These are phyloP conservation scores for Paracoccidioides lutzii DNA, from an alignment of 2,329 filamentous ascomycete species.

Conservation along the genomic window DNA sequence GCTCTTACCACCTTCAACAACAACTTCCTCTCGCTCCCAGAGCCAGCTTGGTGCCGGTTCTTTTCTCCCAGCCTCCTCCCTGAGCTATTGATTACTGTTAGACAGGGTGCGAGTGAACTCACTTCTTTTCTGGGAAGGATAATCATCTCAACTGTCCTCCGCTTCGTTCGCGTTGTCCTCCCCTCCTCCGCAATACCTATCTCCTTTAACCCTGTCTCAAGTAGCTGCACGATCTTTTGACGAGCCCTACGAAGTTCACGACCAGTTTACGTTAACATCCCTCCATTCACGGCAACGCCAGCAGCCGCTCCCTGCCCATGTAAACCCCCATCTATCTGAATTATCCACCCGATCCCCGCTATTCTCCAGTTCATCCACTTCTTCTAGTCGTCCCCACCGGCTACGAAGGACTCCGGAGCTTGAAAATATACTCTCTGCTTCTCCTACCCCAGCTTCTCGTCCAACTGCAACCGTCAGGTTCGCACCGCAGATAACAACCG, in stretches of 20 bases:
- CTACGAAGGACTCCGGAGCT: slow-evolving; percentile 43
- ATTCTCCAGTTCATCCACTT: slow-evolving; percentile 32
- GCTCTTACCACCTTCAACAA: not conserved
- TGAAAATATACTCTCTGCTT: slow-evolving; percentile 32
- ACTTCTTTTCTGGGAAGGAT: not conserved
- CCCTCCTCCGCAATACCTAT: slow-evolving; percentile 17
- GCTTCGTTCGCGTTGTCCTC: slow-evolving; percentile 23
- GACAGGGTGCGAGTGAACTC: not conserved
- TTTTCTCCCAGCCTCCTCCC: not conserved
- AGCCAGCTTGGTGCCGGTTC: not conserved
- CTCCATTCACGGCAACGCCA: slow-evolving; percentile 32
- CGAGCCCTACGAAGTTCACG: slow-evolving; percentile 44
- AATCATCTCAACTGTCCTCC: not conserved
- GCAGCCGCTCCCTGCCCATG: slow-evolving; percentile 21
- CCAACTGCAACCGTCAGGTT: slow-evolving; percentile 19
- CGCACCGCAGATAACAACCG: slow-evolving; percentile 17
- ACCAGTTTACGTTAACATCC: slow-evolving; percentile 34
- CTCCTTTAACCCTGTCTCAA: slow-evolving; percentile 29
- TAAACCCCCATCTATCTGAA: not conserved
- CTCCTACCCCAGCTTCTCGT: slow-evolving; percentile 32
- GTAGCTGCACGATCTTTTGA: slow-evolving; percentile 31
- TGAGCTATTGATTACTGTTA: not conserved
- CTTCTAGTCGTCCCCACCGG: slow-evolving; percentile 39
- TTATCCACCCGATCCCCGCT: not conserved
- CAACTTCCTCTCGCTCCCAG: not conserved